Base-by-base conservation (phyloP, 176 grass and related monocot species). In the Oryza glumipatula region DNA sequence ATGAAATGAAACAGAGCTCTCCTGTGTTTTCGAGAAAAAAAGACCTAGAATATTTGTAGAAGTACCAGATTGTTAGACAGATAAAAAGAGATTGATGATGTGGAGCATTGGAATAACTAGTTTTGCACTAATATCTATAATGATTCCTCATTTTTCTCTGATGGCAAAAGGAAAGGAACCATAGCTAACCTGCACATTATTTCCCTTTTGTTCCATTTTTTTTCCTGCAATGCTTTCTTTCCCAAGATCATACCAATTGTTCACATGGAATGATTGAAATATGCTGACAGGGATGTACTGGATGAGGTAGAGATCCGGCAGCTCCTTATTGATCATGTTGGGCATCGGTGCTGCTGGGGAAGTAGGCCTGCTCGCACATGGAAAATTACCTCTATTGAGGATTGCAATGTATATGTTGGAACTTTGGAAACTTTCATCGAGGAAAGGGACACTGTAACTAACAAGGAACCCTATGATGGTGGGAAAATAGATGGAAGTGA, bases 381-480 rank as follows among this genome's bases (percentile, higher is more conserved):
- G 96, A 82, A 93, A 68, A 98, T 98, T 79, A 75, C 52, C 70
- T 87, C 93, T 11, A 84, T 95, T 22, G 93, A 95, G 61, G 89
- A 98, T 68, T 95, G 93, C 70, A 89, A 90, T 26, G 93, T 95
- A 38, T 98, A 94, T 85, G 89, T 95, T 76, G 96, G 96, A 69
- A 98, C 88, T 60, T 73, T 98, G 60, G 96, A 98, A 90, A 95
- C 93, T 72, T 98, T 98, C 72, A 89, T 88, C 0, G 96, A 98
- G 86, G 89, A 98, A 85, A 95, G 96, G 68, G 89, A 98, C 17
- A 74, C 48, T 16, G n/a, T 88, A 41, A 73, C 22, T 24, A 85
- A 89, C 72, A 94, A 92, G 65, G 83, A 88, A 44, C 89, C 89
- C 1, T 92, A 90, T 72, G 36, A 87, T 11, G 94, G 89, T 80